These are phyloP conservation scores for Peronosclerospora sorghi DNA, from an alignment of 352 stramenopile species.

Conservation along the genomic window DNA sequence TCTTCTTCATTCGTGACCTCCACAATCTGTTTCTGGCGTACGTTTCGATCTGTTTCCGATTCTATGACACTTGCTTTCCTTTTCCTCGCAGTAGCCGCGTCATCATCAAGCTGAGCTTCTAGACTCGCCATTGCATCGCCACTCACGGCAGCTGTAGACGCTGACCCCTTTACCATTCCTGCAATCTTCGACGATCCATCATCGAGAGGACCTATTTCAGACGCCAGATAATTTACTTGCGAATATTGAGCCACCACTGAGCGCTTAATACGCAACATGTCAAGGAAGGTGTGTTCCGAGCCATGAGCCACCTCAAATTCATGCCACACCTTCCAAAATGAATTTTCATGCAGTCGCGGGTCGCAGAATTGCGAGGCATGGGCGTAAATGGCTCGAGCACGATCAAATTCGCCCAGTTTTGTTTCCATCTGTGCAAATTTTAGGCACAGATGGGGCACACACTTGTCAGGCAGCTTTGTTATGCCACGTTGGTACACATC, in stretches of 20 bases:
- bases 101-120: conserved; percentile 57
- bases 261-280: conserved; percentile 98
- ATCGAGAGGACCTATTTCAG: conserved; percentile 62
- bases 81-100: conserved; percentile 36
- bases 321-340: conserved; percentile 96
- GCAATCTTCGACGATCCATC: conserved; percentile 16
- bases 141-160: conserved; percentile 17
- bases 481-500: conserved; percentile 96
- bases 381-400: conserved; percentile 90
- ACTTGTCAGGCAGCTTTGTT: conserved; percentile 86
- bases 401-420: conserved; percentile 94
- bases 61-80: conserved; percentile 42
- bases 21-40: conserved; percentile 72
- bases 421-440: conserved; percentile 95
- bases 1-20: conserved; percentile 82
- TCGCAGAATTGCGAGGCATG: conserved; percentile 97
- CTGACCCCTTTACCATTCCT: conserved; percentile 48
- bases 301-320: conserved; percentile 94
- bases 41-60: conserved; percentile 54
- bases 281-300: conserved; percentile 95
- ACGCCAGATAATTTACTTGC: conserved; percentile 95
- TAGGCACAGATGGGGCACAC: conserved; percentile 88
- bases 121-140: conserved; percentile 86
- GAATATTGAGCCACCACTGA: conserved; percentile 94
- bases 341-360: conserved; percentile 84